phyloP scores from a whole-genome alignment of 2,329 filamentous ascomycete species.

The Cladosporium sp. region DNA sequence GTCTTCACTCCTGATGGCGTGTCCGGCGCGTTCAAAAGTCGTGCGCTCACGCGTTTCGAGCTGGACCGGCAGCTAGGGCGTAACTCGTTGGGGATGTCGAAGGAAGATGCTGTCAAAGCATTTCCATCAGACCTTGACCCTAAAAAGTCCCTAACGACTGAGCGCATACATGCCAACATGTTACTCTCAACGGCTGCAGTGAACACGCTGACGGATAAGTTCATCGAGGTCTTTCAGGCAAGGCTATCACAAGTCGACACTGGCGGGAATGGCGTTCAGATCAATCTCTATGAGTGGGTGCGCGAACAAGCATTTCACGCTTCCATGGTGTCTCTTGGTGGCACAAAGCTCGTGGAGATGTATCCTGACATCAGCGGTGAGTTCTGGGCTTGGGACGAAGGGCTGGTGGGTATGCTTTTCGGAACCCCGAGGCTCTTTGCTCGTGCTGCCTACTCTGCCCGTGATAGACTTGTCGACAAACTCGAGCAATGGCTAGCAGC shows the following conservation, averaged over 20 bases:
- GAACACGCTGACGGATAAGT: conserved; percentile 24
- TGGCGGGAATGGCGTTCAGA: conserved; percentile 25
- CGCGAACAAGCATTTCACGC: conserved; percentile 36
- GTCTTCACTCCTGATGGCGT: conserved; percentile 28
- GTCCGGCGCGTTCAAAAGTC: conserved; percentile 25
- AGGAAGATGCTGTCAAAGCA: conserved; percentile 24
- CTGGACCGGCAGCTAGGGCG: conserved; percentile 27
- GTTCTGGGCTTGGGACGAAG: conserved; percentile 29
- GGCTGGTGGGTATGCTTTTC: conserved; percentile 29
- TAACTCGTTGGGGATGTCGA: conserved; percentile 26
- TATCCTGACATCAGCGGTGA: conserved; percentile 35
- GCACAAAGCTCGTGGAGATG: conserved; percentile 34
- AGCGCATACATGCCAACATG: conserved; percentile 25
- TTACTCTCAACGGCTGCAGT: conserved; percentile 24
- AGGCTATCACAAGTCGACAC: conserved; percentile 6
- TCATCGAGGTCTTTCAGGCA: conserved; percentile 23
- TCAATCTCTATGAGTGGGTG: conserved; percentile 37
- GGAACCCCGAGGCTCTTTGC: conserved; percentile 27
- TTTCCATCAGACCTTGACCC: conserved; percentile 25
- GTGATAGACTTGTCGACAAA: conserved; percentile 25
- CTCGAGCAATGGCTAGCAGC: conserved; percentile 25
- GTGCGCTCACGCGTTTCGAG: conserved; percentile 23
- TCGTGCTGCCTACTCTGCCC: conserved; percentile 23
- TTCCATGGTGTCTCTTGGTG: conserved; percentile 35
- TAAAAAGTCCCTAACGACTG: conserved; percentile 21